Base-by-base conservation (phyloP, 208 protist species). In the Acanthamoeba healyi region DNA sequence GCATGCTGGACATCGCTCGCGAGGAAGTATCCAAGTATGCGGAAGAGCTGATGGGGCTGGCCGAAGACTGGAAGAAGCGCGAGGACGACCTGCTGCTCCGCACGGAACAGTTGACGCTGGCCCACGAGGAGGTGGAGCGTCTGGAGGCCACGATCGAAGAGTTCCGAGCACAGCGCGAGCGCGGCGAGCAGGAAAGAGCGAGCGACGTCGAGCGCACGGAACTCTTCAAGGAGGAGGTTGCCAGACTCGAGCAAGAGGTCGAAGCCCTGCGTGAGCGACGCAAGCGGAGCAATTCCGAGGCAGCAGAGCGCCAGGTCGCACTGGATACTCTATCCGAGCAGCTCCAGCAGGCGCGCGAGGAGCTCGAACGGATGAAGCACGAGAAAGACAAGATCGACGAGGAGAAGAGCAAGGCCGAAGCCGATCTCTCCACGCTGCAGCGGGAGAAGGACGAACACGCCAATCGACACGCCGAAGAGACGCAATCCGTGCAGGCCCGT, bases 21-120 rank as follows among this genome's bases (percentile, higher is more conserved):
- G 70, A 79, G 38, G 70, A 79, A 32, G 36, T 79, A 36, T 79
- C 70, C 36, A 79, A 79, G 38, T 79, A 79, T 44, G 70, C 29
- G 4, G 32, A 12, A 3, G 34, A 79, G 6, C 70, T 79, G n/a
- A 12, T 17, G 36, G 17, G 17, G 7, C 36, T 79, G 14, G 38
- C 70, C n/a, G 9, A 46, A 5, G 70, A 79, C 7, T 79, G 70
- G 36, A 79, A 79, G 38, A 5, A 10, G 34, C 29, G 70, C 36
- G 70, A 79, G 70, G 36, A 79, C n/a, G n/a, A n/a, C n/a, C n/a
- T n/a, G n/a, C n/a, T n/a, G n/a, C n/a, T n/a, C n/a, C n/a, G n/a
- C n/a, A n/a, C n/a, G n/a, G n/a, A 79, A 24, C 15, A 79, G 36
- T 32, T 79, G 36, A 24, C 29, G 38, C 38, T 79, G 36, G 32